Percentiles rank a stretch among this genome's conserved stretches.
Evolutionary conservation across 2,329 filamentous ascomycete species (phyloP).

Genomic region (Aureobasidium sp.): DNA sequence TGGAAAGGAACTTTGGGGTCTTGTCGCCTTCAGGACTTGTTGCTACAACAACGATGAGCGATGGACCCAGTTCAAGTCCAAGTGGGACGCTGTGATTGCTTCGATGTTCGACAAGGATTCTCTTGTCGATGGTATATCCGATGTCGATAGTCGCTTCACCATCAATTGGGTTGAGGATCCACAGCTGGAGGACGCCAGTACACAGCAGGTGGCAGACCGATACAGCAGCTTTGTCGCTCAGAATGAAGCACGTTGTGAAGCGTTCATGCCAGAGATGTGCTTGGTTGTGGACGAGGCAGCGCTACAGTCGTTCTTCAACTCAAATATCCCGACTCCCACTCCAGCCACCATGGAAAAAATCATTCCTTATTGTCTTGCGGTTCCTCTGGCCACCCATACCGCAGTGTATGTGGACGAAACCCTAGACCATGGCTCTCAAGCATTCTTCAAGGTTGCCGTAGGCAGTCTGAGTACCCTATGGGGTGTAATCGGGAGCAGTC

Average conservation of each 20-base stretch:
- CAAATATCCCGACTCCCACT: neutral
- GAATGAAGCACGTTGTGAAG: neutral
- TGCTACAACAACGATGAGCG: slow-evolving; percentile 1
- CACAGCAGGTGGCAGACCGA: neutral
- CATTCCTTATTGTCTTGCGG: neutral
- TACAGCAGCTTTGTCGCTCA: neutral
- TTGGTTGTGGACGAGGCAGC: neutral
- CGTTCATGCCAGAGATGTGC: neutral
- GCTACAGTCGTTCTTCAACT: slow-evolving; percentile 3
- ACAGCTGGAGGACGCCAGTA: neutral
- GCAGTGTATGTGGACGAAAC: neutral
- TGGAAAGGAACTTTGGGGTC: neutral
- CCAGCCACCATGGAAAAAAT: neutral
- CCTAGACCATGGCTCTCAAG: neutral
- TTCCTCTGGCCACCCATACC: neutral
- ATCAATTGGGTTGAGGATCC: neutral
- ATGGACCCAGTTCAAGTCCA: slow-evolving; percentile 2
- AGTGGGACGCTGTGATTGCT: slow-evolving; percentile 1
- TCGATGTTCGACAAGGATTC: neutral
- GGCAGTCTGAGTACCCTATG: slow-evolving; percentile 2
- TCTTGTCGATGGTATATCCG: neutral
- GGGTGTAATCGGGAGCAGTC: neutral
- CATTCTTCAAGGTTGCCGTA: neutral
- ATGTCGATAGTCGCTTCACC: neutral
- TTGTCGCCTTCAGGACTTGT: neutral